Evolutionary conservation across 1,139 yeast genomes (phyloP), one percentile per base, ranked within the genome.

Genomic region (Debaryomycetaceae sp.): DNA sequence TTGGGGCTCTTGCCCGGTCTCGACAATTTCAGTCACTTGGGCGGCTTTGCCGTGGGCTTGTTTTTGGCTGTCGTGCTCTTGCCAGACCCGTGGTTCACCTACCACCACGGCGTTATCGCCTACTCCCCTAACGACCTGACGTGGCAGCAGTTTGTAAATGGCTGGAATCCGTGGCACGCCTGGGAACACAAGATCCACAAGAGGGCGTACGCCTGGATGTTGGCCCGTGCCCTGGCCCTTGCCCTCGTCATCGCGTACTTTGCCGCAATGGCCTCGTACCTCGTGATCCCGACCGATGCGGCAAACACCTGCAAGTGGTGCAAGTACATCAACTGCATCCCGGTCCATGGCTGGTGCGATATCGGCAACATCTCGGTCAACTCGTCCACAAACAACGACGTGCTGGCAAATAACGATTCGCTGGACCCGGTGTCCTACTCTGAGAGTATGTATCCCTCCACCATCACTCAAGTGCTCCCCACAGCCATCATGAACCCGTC

Each of bases 21-120:
- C 31, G 90, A 79, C 49, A 79, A 79, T 47, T 79, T 79, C 45
- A 69, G 82, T 31, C 90, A 79, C 47, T 68, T 79, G 38, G 90
- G 90, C 4, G 90, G 90, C 4, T 77, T 78, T 51, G 70, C 75
- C 16, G 55, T 74, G 54, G 90, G 90, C 0, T 28, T 75, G 1
- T 49, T 74, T 16, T 40, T 62, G 22, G 74, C 80, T 2, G 46
- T 74, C 0, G 52, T 68, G 1, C 40, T 77, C n/a, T 45, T 79
- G 22, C 62, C 73, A 26, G 78, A 75, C 37, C 90, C 90, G 3
- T 55, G 62, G 40, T 59, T 68, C 39, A 59, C 68, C 2, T 68
- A 58, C 41, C 38, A 41, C 7, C 63, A 61, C 37, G 67, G 69
- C 3, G 53, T 62, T 11, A 60, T 63, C 25, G 55, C 64, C 3